Evolutionary conservation across 78 protist species (phyloP).

Genomic region (Thecamonas trahens): DNA sequence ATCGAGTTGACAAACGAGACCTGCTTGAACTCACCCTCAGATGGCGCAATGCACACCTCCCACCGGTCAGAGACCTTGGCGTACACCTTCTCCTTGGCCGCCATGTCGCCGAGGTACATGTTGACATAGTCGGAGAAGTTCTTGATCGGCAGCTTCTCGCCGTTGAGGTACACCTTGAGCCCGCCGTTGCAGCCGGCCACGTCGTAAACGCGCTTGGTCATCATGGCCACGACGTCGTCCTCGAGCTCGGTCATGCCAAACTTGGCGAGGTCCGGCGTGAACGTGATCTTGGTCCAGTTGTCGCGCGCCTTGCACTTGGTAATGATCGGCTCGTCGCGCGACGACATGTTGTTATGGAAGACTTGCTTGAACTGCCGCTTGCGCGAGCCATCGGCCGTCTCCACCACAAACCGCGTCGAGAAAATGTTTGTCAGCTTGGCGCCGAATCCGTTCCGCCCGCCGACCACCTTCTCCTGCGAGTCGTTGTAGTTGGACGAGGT

Average conservation of each 20-base stretch:
- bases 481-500: conserved; percentile 75
- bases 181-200: conserved; percentile 67
- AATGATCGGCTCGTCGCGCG: not conserved
- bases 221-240: conserved; percentile 64
- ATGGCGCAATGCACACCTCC: conserved; percentile 23
- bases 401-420: conserved; percentile 62
- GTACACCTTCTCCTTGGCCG: not conserved
- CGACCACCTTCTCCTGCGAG: conserved; percentile 63
- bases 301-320: not conserved
- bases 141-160: not conserved
- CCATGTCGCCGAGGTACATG: conserved; percentile 20
- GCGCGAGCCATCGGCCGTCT: conserved; percentile 49
- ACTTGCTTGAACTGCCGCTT: conserved; percentile 33
- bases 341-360: conserved; percentile 64
- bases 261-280: conserved; percentile 46
- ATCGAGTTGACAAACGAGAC: conserved; percentile 94
- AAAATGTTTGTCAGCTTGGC: conserved; percentile 98
- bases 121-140: conserved; percentile 70
- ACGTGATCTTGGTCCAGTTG: conserved; percentile 63
- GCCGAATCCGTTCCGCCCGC: conserved; percentile 96
- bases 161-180: conserved; percentile 38
- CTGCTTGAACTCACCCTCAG: conserved; percentile 58
- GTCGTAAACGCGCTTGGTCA: conserved; percentile 79
- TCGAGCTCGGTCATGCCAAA: conserved; percentile 66
- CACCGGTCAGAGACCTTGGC: conserved; percentile 26